Base-by-base conservation (phyloP, 148 eudicot species). In the Amaranthus hypochondriacus region DNA sequence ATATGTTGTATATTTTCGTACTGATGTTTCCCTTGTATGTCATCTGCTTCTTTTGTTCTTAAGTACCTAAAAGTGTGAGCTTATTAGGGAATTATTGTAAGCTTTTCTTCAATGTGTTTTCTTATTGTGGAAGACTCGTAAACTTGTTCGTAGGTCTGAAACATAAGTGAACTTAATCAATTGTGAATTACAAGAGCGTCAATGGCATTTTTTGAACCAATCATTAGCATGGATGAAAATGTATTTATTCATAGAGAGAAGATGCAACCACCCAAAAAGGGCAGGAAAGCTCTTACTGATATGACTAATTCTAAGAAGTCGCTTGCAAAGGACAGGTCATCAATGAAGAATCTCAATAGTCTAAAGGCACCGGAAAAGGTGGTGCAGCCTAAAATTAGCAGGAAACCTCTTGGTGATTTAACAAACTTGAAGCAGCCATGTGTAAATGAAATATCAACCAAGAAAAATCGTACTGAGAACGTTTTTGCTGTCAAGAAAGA, bases 321-420 rank as follows among this genome's bases (percentile, higher is more conserved):
- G 3, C 62, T 70, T 21, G 74, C 54, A n/a, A 76, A 52, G 51
- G 21, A 7, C 52, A 69, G 61, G 47, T 50, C 78, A 2, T 53
- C 55, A 14, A 59, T 21, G 13, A 76, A 68, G 43, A 61, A 15
- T 51, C 14, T 51, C 49, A 76, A 8, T 52, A 73, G 43, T 42
- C 69, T 59, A 7, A 76, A 69, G 68, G 79, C 48, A 52, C 69
- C 68, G 0, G 79, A 76, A 14, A 69, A 76, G 65, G 55, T 62
- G 72, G 69, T 54, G 68, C 73, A 62, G 42, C 7, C 74, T 43
- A 76, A 69, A 52, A 48, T 12, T 59, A 68, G 21, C 71, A 54
- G 79, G 79, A 76, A 76, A 62, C 79, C 79, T 53, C 74, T 76
- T 44, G 79, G 79, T n/a, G 79, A 76, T 62, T 9, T 76, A 12